Conservation (phyloP, 2,329 filamentous ascomycete genomes). For the Fusarium liriodendri region DNA sequence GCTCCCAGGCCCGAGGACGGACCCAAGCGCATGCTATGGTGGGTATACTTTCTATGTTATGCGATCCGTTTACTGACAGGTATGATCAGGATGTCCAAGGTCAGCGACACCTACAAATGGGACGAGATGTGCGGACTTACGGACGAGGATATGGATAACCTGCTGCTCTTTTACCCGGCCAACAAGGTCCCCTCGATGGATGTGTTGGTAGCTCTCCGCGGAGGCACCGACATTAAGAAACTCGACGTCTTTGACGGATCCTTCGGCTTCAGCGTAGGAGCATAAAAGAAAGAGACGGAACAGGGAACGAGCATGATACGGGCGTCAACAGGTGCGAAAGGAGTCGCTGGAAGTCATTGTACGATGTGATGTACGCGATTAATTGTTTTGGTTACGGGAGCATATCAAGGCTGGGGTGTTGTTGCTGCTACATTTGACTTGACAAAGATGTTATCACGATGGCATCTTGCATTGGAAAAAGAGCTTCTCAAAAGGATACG, state of each 20-base stretch:
- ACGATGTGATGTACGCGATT: slow-evolving; percentile 33
- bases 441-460: background rate
- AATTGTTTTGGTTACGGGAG: slow-evolving; percentile 36
- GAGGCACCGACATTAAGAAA: slow-evolving; percentile 55
- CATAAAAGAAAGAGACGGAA: slow-evolving; percentile 32
- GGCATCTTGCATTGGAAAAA: slow-evolving; percentile 10
- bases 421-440: background rate
- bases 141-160: slow-evolving; percentile 83
- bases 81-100: slow-evolving; percentile 81
- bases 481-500: background rate
- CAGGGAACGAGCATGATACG: background rate
- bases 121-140: slow-evolving; percentile 86
- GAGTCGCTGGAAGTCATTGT: slow-evolving; percentile 26
- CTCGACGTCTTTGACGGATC: slow-evolving; percentile 70
- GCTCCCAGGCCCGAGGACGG: slow-evolving; percentile 80
- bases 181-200: slow-evolving; percentile 67
- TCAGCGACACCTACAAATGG: slow-evolving; percentile 88
- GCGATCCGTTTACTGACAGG: slow-evolving; percentile 6
- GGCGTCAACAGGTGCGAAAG: background rate
- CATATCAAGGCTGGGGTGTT: slow-evolving; percentile 35
- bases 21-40: slow-evolving; percentile 92
- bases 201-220: slow-evolving; percentile 66
- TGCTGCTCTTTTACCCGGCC: slow-evolving; percentile 79
- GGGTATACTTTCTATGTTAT: slow-evolving; percentile 43
- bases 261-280: slow-evolving; percentile 68